Conservation (phyloP, 352 stramenopile genomes). For the Pythium sukuiense region DNA sequence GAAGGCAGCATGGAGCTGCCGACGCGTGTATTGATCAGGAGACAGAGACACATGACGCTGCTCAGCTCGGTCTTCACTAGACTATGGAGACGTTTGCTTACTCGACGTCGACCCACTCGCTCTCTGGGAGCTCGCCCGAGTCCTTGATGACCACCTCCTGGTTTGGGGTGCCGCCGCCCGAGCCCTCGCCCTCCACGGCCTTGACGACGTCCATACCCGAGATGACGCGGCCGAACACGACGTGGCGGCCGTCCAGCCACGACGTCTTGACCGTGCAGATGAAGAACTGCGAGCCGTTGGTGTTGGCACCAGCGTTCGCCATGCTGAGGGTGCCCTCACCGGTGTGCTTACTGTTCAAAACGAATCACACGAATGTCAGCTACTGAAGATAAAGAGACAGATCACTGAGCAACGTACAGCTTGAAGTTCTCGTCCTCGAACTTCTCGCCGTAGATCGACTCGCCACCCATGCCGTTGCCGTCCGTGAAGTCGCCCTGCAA, state of each 20-base stretch:
- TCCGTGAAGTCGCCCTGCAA: conserved; percentile 75
- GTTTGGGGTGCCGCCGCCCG: conserved; percentile 84
- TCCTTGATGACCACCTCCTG: conserved; percentile 92
- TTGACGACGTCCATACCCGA: conserved; percentile 96
- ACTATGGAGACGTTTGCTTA: conserved; percentile 8
- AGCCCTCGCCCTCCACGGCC: conserved; percentile 94
- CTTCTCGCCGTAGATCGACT: conserved; percentile 80
- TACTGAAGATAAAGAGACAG: neutral
- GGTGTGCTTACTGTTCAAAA: conserved; percentile 55
- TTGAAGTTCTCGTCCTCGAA: conserved; percentile 89
- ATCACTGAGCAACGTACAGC: conserved; percentile 37
- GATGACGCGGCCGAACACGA: conserved; percentile 95
- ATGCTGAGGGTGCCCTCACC: conserved; percentile 76
- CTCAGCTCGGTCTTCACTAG: neutral
- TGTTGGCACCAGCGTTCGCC: conserved; percentile 84
- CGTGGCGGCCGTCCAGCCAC: conserved; percentile 87
- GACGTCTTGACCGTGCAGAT: conserved; percentile 93
- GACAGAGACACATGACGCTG: neutral
- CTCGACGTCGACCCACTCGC: conserved; percentile 51
- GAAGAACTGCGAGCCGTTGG: conserved; percentile 98
- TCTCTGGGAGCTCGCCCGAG: conserved; percentile 89
- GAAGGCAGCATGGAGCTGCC: neutral
- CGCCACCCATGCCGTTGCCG: conserved; percentile 74
- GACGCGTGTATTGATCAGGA: conserved; percentile 7
- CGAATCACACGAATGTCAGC: neutral